These are phyloP conservation scores for Diaporthe batatas DNA, from an alignment of 2,329 filamentous ascomycete species.

Conservation along the genomic window DNA sequence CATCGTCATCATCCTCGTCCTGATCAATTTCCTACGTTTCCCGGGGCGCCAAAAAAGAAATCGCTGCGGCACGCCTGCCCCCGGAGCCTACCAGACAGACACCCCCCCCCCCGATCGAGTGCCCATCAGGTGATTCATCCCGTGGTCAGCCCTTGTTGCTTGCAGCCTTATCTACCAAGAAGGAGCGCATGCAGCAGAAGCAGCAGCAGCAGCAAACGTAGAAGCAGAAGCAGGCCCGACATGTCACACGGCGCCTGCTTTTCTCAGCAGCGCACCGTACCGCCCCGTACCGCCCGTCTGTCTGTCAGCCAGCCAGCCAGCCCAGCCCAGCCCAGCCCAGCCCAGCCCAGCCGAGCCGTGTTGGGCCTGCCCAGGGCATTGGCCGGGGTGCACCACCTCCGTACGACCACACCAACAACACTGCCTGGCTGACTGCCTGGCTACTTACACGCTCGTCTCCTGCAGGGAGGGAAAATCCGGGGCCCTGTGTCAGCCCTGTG, in stretches of 20 bases:
- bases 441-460: neutral
- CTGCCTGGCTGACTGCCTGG: too few species aligned
- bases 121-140: conserved; percentile 16
- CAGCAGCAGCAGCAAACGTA: too few species aligned
- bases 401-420: too few species aligned
- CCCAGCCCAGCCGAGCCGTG: too few species aligned
- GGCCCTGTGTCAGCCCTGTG: conserved; percentile 31
- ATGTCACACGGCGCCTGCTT: conserved; percentile 15
- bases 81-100: neutral
- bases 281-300: neutral
- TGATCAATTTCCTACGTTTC: neutral
- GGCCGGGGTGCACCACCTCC: neutral
- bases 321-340: too few species aligned
- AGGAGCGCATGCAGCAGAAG: neutral
- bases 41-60: neutral
- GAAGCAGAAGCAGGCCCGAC: neutral
- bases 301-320: neutral
- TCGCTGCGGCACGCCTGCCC: conserved; percentile 10
- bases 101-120: neutral
- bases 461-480: conserved; percentile 27
- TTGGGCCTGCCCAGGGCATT: neutral
- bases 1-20: neutral
- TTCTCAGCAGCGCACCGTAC: neutral
- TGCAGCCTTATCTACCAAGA: conserved; percentile 28
- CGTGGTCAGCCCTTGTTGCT: conserved; percentile 7